Conservation (phyloP, 1,284 basidiomycete species). For the Naganishia albida region DNA sequence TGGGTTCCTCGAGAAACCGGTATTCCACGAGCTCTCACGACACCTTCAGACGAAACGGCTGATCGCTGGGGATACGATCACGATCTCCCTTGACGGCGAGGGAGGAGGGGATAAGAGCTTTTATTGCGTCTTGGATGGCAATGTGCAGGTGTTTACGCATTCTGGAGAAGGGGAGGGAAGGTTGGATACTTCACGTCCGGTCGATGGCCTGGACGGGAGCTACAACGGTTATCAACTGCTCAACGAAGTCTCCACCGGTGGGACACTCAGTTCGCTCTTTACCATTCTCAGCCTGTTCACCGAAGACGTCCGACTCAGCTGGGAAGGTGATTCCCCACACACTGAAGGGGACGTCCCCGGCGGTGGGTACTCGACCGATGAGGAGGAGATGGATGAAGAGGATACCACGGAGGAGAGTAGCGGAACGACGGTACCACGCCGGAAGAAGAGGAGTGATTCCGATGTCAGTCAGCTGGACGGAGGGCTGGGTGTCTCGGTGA, state of each 20-base stretch:
- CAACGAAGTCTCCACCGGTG: constrained; percentile 91
- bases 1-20: constrained; percentile 92
- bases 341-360: constrained; percentile 7
- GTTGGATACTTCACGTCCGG: constrained; percentile 44
- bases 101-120: constrained; percentile 71
- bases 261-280: constrained; percentile 91
- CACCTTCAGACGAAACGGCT: constrained; percentile 88
- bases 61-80: constrained; percentile 75
- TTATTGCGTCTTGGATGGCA: constrained; percentile 93
- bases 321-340: constrained; percentile 61
- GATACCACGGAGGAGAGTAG: not conserved
- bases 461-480: constrained; percentile 49
- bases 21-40: constrained; percentile 90
- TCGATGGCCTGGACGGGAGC: constrained; percentile 30
- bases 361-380: constrained; percentile 34
- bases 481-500: constrained; percentile 32
- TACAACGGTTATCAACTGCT: constrained; percentile 91
- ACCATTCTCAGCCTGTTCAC: constrained; percentile 95
- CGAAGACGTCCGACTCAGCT: constrained; percentile 91
- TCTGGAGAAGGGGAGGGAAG: constrained; percentile 55
- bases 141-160: constrained; percentile 53
- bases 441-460: constrained; percentile 46
- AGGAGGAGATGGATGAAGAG: constrained; percentile 13
- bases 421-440: constrained; percentile 23
- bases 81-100: constrained; percentile 76